These are phyloP conservation scores for Glomus cerebriforme DNA, from an alignment of 192 early-diverging fungal genomes.

Conservation along the genomic window DNA sequence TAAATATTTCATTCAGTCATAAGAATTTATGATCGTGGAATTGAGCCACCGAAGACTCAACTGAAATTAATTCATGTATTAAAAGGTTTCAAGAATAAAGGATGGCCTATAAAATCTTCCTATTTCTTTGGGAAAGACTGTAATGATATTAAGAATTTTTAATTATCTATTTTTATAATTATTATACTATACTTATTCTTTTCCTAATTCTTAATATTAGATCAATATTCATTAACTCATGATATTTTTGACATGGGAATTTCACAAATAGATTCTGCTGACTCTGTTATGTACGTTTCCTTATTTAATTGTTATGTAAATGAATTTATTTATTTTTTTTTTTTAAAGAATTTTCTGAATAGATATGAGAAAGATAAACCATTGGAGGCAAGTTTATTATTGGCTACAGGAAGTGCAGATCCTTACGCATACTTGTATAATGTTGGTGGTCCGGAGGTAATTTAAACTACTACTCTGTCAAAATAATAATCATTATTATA, in stretches of 20 bases:
- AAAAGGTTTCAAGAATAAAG: conserved; percentile 90
- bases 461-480: background rate
- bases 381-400: conserved; percentile 57
- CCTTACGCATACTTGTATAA: conserved; percentile 81
- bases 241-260: conserved; percentile 48
- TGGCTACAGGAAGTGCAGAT: conserved; percentile 83
- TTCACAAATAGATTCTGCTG: conserved; percentile 29
- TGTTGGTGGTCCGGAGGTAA: conserved; percentile 52
- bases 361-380: conserved; percentile 48
- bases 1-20: conserved; percentile 57
- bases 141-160: conserved; percentile 38
- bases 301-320: background rate
- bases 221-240: conserved; percentile 24
- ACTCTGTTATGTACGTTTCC: background rate
- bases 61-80: conserved; percentile 77
- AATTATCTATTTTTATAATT: background rate
- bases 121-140: conserved; percentile 75
- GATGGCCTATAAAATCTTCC: conserved; percentile 93
- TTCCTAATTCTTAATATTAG: background rate
- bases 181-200: background rate
- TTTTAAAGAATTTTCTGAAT: conserved; percentile 1
- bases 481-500: too few species aligned
- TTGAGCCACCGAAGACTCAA: conserved; percentile 69
- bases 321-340: background rate
- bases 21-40: conserved; percentile 88